These are phyloP conservation scores for Hirschioporus abietinus DNA, from an alignment of 768 basidiomycete genomes.

Conservation along the genomic window DNA sequence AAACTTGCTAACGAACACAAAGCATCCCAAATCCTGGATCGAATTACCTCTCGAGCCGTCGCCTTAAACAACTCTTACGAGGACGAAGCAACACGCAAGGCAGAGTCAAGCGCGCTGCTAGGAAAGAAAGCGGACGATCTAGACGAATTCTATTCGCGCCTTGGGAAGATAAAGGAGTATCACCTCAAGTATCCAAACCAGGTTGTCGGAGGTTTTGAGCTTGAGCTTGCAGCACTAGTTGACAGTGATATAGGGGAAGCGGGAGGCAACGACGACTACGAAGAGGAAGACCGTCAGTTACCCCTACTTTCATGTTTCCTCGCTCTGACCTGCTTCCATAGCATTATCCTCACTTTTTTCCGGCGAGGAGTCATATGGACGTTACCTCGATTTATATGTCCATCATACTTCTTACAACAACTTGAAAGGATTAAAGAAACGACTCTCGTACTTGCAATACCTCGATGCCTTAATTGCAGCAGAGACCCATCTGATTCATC, in stretches of 20 bases:
- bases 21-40: constrained; percentile 82
- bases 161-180: constrained; percentile 95
- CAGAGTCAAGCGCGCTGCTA: constrained; percentile 53
- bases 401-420: constrained; percentile 89
- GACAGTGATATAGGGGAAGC: constrained; percentile 60
- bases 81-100: constrained; percentile 66
- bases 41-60: constrained; percentile 64
- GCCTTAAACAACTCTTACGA: constrained; percentile 70
- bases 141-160: constrained; percentile 91
- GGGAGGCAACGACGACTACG: constrained; percentile 59
- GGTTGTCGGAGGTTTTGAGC: constrained; percentile 72
- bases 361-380: constrained; percentile 93
- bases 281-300: constrained; percentile 82
- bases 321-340: constrained; percentile 22
- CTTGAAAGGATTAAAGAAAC: constrained; percentile 76
- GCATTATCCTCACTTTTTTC: constrained; percentile 86
- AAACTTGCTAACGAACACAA: constrained; percentile 80
- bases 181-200: constrained; percentile 93
- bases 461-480: constrained; percentile 77
- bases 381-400: constrained; percentile 88
- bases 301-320: neutral
- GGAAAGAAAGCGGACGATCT: constrained; percentile 61
- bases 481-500: constrained; percentile 55
- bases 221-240: constrained; percentile 78
- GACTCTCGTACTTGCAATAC: constrained; percentile 89